Percentiles rank a stretch among this genome's conserved stretches.
Evolutionary conservation across 352 stramenopile genomes (phyloP).

Genomic region (Globisporangium cederbergense): DNA sequence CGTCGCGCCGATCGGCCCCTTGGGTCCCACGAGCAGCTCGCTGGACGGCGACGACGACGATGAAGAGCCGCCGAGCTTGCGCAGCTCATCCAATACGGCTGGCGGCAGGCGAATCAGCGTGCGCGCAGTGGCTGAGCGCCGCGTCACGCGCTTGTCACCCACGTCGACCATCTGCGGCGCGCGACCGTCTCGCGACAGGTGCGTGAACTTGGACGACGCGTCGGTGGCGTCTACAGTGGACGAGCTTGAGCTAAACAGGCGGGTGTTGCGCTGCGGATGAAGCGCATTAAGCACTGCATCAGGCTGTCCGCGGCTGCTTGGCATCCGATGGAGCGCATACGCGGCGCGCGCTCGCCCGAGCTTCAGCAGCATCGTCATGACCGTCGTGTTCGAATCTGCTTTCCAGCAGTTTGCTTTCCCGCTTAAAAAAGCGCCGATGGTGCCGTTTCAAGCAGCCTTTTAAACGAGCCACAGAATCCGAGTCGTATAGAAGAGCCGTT

Average conservation of each 20-base stretch:
- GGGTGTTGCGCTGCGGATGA: not conserved
- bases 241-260: not conserved
- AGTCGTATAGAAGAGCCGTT: too few species aligned
- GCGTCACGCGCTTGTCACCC: conserved; percentile 77
- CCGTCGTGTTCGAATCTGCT: too few species aligned
- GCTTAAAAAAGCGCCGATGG: too few species aligned
- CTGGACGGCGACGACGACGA: conserved; percentile 3
- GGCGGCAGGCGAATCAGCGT: conserved; percentile 86
- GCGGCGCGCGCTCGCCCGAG: too few species aligned
- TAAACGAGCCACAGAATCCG: too few species aligned
- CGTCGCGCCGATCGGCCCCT: conserved; percentile 91
- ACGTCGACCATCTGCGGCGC: conserved; percentile 91
- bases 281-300: not conserved
- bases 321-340: too few species aligned
- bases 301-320: too few species aligned
- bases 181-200: conserved; percentile 41
- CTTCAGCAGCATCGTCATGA: too few species aligned
- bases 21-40: conserved; percentile 54
- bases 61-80: conserved; percentile 15
- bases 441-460: too few species aligned
- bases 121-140: conserved; percentile 76
- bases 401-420: too few species aligned
- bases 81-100: conserved; percentile 72
- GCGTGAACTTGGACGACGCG: conserved; percentile 40
- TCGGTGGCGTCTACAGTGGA: conserved; percentile 1